These are phyloP conservation scores for Amylocarpus encephaloides DNA, from an alignment of 2,329 filamentous ascomycete genomes.

Conservation along the genomic window DNA sequence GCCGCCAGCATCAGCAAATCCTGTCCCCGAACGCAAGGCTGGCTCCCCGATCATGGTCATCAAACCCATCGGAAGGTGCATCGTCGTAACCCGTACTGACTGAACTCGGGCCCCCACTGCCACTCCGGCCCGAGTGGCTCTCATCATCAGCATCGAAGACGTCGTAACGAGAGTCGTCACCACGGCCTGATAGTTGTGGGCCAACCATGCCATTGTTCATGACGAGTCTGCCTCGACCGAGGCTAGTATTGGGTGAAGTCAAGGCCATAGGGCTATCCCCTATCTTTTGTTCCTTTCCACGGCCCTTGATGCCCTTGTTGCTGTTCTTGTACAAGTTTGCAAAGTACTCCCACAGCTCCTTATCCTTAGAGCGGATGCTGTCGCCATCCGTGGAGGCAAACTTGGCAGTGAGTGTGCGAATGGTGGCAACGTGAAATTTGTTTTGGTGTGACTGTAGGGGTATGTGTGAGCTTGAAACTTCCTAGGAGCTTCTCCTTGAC, in stretches of 20 bases:
- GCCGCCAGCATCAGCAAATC: conserved; percentile 34
- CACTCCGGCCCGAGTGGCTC: conserved; percentile 29
- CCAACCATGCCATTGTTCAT: conserved; percentile 14
- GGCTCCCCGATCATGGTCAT: conserved; percentile 14
- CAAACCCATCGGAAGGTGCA: conserved; percentile 25
- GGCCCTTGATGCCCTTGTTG: conserved; percentile 97
- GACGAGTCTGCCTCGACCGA: conserved; percentile 16
- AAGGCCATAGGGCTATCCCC: conserved; percentile 14
- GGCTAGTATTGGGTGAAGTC: conserved; percentile 10
- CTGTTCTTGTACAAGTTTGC: conserved; percentile 88
- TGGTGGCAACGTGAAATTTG: conserved; percentile 76
- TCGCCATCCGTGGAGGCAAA: conserved; percentile 61
- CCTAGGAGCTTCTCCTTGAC: background rate
- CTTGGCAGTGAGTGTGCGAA: conserved; percentile 62
- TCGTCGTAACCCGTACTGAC: conserved; percentile 40
- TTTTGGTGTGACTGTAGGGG: conserved; percentile 73
- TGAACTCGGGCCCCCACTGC: conserved; percentile 30
- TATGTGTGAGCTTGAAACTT: conserved; percentile 8
- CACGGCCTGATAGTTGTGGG: conserved; percentile 7
- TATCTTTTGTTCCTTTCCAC: conserved; percentile 76
- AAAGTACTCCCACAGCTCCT: conserved; percentile 79
- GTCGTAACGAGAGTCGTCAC: conserved; percentile 32
- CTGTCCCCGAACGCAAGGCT: conserved; percentile 40
- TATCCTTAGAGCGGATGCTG: conserved; percentile 59
- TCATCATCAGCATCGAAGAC: conserved; percentile 43